Evolutionary conservation across 2,329 filamentous ascomycete genomes (phyloP).

Genomic region (Sarocladium brachiariae): DNA sequence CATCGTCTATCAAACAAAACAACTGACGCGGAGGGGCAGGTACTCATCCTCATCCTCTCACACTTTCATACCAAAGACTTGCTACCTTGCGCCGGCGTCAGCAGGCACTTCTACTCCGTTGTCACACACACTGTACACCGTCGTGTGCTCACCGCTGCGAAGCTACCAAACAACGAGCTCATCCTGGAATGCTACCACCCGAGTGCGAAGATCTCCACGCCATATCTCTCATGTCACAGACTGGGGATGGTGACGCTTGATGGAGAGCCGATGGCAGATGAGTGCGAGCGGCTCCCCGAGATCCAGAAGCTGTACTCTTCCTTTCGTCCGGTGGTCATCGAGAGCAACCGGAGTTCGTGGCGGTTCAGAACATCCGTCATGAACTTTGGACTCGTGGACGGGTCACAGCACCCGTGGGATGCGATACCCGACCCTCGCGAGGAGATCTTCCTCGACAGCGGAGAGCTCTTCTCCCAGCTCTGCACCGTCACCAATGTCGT

Average conservation of each 20-base stretch:
- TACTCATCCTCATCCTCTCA: conserved; percentile 44
- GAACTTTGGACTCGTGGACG: background rate
- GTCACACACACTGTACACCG: conserved; percentile 58
- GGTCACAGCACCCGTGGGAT: background rate
- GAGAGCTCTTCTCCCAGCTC: conserved; percentile 69
- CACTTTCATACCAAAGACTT: conserved; percentile 42
- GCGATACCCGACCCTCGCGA: conserved; percentile 28
- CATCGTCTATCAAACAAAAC: no score
- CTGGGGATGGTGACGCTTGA: conserved; percentile 43
- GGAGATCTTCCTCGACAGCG: conserved; percentile 57
- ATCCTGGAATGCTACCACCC: conserved; percentile 77
- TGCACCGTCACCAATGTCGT: conserved; percentile 63
- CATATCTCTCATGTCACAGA: conserved; percentile 60
- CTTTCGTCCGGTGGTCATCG: conserved; percentile 58
- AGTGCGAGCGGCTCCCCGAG: conserved; percentile 21
- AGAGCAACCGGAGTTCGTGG: conserved; percentile 38
- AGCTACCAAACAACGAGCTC: conserved; percentile 43
- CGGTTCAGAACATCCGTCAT: conserved; percentile 17
- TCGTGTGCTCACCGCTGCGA: conserved; percentile 42
- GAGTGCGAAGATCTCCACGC: conserved; percentile 58
- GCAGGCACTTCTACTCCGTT: conserved; percentile 55
- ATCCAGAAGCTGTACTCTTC: conserved; percentile 59
- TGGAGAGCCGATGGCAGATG: conserved; percentile 10
- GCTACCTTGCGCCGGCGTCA: conserved; percentile 51
- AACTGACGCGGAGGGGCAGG: no score